Conservation (phyloP, 129 eudicot species). For the Lactuca saligna region DNA sequence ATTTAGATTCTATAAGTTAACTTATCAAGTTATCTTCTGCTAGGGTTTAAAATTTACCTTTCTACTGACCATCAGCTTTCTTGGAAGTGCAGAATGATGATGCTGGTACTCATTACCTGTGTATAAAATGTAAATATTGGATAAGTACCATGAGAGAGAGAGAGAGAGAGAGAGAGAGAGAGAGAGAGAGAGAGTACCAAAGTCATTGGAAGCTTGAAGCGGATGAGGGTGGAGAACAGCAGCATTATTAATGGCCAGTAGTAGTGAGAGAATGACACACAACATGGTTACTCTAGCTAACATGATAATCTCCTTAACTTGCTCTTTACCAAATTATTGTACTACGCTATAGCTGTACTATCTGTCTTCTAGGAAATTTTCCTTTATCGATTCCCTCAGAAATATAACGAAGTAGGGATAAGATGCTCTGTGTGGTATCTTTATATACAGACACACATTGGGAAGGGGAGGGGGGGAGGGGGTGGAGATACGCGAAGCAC, state of each 20-base stretch:
- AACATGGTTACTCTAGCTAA: constrained; percentile 15
- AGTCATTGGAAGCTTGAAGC: constrained; percentile 28
- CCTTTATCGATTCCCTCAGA: constrained; percentile 1
- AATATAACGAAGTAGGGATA: neutral
- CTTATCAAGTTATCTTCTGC: neutral
- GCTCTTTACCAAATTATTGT: neutral
- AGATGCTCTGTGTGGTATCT: constrained; percentile 14
- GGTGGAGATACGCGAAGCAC: constrained; percentile 27
- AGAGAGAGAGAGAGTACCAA: constrained; percentile 3
- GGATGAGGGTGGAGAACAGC: constrained; percentile 26
- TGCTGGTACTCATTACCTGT: constrained; percentile 19
- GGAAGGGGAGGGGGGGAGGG: neutral
- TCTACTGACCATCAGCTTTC: constrained; percentile 26
- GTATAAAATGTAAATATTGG: neutral
- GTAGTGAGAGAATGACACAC: constrained; percentile 25
- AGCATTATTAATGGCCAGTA: constrained; percentile 24
- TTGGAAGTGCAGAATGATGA: constrained; percentile 27
- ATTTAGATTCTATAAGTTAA: neutral
- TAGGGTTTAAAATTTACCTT: constrained; percentile 10
- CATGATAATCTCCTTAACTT: constrained; percentile 20
- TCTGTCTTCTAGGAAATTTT: neutral
- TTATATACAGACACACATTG: neutral
- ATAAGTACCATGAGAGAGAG: constrained; percentile 5
- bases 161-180: neutral
- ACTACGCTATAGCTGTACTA: neutral